Evolutionary conservation across 495 filamentous ascomycete species (phyloP), one percentile per base, ranked within the genome.

Genomic region (Aspergillus cristatus): DNA sequence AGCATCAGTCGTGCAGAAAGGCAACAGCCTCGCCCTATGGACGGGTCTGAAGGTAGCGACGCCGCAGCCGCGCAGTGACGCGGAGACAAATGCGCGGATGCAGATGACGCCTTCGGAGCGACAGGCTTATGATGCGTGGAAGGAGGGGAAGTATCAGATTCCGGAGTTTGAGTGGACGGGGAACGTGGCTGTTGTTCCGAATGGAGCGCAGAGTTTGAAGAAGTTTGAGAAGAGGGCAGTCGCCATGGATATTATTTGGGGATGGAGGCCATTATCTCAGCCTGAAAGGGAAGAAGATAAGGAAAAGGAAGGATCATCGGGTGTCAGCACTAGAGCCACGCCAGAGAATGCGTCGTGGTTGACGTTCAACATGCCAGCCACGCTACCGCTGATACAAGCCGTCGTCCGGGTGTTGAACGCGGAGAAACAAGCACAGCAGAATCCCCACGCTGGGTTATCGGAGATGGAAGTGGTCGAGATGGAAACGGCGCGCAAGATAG

Each of bases 181-280:
- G 15, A 44, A 53, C 33, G 31, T 40, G 14, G 32, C 35, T 1
- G 37, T 42, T 2, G 31, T 59, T 3, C 41, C 42, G 0, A 14
- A 35, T 17, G 45, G 45, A 1, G 28, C 40, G 8, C 32, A 45
- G 10, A 46, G 45, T 18, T 17, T 45, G n/a, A 51, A 47, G 28
- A 54, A 38, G 10, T 54, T 54, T 20, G 22, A 38, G 3, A 40
- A 51, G 18, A 49, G 53, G n/a, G 53, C 53, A 8, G 45, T 28
- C 12, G 58, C 53, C 10, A 62, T 62, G 51, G 46, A 59, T 38
- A 33, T 54, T 5, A 33, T 59, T 32, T 59, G 51, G 48, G 28
- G 37, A 3, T 11, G 28, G 11, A n/a, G n/a, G n/a, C n/a, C n/a
- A n/a, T n/a, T n/a, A n/a, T n/a, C n/a, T 24, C 20, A 24, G 8